Conservation (phyloP, 2,329 filamentous ascomycete species). For the Penicillium sp. region DNA sequence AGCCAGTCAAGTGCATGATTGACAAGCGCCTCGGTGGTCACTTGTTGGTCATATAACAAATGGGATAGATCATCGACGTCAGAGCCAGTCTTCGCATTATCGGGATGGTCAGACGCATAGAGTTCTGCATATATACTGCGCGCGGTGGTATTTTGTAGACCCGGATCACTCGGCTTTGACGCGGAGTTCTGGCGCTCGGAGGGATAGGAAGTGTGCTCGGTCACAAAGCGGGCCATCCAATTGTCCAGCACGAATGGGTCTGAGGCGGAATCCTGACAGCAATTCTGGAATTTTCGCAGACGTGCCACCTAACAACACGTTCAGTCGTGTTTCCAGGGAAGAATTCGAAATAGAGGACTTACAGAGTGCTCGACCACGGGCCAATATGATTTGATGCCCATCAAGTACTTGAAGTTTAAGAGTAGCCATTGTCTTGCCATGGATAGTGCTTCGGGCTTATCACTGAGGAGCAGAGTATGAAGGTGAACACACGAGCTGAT, state of each 20-base stretch:
- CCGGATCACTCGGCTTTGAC: not conserved
- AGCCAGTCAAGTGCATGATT: constrained; percentile 22
- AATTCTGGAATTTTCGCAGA: constrained; percentile 22
- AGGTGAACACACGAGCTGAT: constrained; percentile 25
- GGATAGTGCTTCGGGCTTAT: constrained; percentile 8
- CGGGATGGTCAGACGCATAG: not conserved
- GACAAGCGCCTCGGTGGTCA: constrained; percentile 19
- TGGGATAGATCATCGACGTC: constrained; percentile 1
- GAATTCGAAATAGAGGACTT: not conserved
- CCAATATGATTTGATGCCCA: constrained; percentile 21
- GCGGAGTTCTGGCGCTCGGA: constrained; percentile 10
- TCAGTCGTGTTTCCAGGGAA: not conserved
- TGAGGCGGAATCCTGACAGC: constrained; percentile 17
- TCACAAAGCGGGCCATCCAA: constrained; percentile 27
- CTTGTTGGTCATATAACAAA: constrained; percentile 11
- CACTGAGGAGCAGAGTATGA: constrained; percentile 19
- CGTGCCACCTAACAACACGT: constrained; percentile 9
- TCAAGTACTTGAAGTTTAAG: constrained; percentile 22
- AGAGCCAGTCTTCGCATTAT: not conserved
- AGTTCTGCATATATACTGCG: not conserved
- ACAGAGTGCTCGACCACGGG: constrained; percentile 19
- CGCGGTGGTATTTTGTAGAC: too few species aligned
- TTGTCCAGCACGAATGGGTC: constrained; percentile 22
- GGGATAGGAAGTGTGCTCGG: constrained; percentile 18
- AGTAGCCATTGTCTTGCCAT: constrained; percentile 16